Conservation (phyloP, 768 basidiomycete genomes). For the Hypholoma fasciculare region DNA sequence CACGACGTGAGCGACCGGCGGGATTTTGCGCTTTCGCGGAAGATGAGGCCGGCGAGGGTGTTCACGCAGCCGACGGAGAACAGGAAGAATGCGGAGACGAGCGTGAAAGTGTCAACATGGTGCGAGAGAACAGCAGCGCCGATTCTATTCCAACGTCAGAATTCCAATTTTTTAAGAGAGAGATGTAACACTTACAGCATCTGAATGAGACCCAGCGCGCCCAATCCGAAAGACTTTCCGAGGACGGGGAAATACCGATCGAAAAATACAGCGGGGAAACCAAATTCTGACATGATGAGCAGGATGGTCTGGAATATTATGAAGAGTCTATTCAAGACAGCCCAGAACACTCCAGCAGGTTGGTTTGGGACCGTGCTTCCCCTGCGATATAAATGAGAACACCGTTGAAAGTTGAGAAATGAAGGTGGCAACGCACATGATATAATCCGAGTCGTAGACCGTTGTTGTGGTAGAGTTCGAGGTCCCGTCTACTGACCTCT, state of each 20-base stretch:
- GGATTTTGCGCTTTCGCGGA: slow-evolving; percentile 59
- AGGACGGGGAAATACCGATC: slow-evolving; percentile 84
- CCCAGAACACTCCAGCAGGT: slow-evolving; percentile 90
- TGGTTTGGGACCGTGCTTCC: slow-evolving; percentile 91
- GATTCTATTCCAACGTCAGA: slow-evolving; percentile 40
- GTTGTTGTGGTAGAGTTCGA: slow-evolving; percentile 26
- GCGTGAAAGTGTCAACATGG: slow-evolving; percentile 84
- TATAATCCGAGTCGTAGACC: slow-evolving; percentile 70
- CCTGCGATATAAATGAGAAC: slow-evolving; percentile 22
- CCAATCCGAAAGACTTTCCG: slow-evolving; percentile 81
- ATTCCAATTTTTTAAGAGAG: neutral
- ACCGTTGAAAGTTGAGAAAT: neutral
- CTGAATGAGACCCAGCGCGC: slow-evolving; percentile 85
- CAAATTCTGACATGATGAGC: slow-evolving; percentile 80
- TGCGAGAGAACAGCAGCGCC: slow-evolving; percentile 74
- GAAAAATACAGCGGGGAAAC: slow-evolving; percentile 81
- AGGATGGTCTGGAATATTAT: slow-evolving; percentile 84
- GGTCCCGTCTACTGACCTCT: slow-evolving; percentile 26
- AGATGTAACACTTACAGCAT: slow-evolving; percentile 57
- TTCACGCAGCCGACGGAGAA: slow-evolving; percentile 92
- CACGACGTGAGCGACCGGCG: slow-evolving; percentile 67
- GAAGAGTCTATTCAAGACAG: slow-evolving; percentile 82
- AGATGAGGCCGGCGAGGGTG: slow-evolving; percentile 74
- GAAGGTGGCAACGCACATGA: slow-evolving; percentile 48
- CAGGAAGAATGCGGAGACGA: slow-evolving; percentile 89